phyloP scores from a whole-genome alignment of 2,329 filamentous ascomycete species.

The Rhynchosporium graminicola region DNA sequence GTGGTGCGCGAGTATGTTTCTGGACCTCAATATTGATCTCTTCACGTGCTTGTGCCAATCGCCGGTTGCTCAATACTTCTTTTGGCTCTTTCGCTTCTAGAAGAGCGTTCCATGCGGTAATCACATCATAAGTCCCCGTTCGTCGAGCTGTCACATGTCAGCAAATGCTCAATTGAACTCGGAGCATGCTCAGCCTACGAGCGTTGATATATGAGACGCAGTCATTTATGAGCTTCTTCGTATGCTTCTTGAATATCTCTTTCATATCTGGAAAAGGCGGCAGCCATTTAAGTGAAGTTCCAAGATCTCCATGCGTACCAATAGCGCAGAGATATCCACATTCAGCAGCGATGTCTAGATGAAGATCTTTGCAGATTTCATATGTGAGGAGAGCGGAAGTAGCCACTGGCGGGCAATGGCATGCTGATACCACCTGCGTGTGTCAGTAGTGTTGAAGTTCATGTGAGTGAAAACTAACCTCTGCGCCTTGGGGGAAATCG shows the following conservation, averaged over 20 bases:
- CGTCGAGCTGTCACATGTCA: slow-evolving; percentile 47
- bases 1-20: slow-evolving; percentile 60
- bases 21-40: slow-evolving; percentile 64
- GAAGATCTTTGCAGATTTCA: slow-evolving; percentile 59
- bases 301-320: slow-evolving; percentile 67
- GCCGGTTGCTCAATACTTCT: slow-evolving; percentile 51
- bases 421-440: slow-evolving; percentile 60
- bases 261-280: slow-evolving; percentile 68
- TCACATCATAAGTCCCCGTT: slow-evolving; percentile 61
- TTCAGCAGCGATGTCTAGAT: slow-evolving; percentile 49
- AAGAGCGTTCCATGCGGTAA: slow-evolving; percentile 61
- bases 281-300: slow-evolving; percentile 64
- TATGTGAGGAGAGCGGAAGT: slow-evolving; percentile 66
- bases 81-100: slow-evolving; percentile 51
- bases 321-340: slow-evolving; percentile 65
- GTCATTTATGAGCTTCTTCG: slow-evolving; percentile 62
- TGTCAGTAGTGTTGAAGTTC: slow-evolving; percentile 16
- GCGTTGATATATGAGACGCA: slow-evolving; percentile 66
- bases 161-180: not conserved
- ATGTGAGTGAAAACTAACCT: slow-evolving; percentile 20
- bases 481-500: slow-evolving; percentile 54
- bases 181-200: slow-evolving; percentile 37
- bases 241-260: slow-evolving; percentile 58
- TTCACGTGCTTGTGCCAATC: slow-evolving; percentile 53
- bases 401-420: slow-evolving; percentile 63